A percentile compares a stretch with the other conserved stretches of the same genome.
Conservation (phyloP, 257 asterid genomes). For the Parsonsia alboflavescens region DNA sequence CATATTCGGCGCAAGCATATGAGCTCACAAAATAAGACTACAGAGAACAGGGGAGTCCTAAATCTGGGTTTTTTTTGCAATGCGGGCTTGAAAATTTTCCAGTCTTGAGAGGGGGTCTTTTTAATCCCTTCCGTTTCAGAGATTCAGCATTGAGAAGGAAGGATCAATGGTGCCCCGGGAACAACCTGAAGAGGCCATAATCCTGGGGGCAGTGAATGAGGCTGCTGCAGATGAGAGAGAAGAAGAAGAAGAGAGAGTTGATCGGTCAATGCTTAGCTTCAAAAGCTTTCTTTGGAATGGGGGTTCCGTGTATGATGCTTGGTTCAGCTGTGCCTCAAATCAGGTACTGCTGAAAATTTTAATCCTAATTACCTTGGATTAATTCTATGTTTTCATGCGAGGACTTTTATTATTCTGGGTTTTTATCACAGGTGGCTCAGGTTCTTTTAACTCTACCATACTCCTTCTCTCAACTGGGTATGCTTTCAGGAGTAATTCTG, state of each 20-base stretch:
- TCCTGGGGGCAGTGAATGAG: constrained; percentile 30
- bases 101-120: not conserved
- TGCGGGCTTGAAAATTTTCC: not conserved
- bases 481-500: constrained; percentile 60
- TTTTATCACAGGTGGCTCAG: constrained; percentile 64
- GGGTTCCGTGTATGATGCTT: constrained; percentile 85
- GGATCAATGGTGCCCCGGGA: constrained; percentile 50
- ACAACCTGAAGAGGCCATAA: constrained; percentile 77
- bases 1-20: not conserved
- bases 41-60: not conserved
- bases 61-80: not conserved
- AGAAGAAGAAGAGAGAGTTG: constrained; percentile 28
- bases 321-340: constrained; percentile 92
- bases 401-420: not conserved
- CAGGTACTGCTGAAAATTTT: constrained; percentile 34
- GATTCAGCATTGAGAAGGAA: not conserved
- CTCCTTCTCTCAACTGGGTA: constrained; percentile 80
- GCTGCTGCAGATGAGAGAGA: constrained; percentile 32
- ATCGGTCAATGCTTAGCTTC: constrained; percentile 31
- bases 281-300: constrained; percentile 77
- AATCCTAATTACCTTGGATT: not conserved
- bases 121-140: not conserved
- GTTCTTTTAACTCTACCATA: constrained; percentile 83
- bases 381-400: not conserved
- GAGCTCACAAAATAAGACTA: not conserved